phyloP scores from a whole-genome alignment of 1,139 yeast species.

The Hanseniaspora uvarum region DNA sequence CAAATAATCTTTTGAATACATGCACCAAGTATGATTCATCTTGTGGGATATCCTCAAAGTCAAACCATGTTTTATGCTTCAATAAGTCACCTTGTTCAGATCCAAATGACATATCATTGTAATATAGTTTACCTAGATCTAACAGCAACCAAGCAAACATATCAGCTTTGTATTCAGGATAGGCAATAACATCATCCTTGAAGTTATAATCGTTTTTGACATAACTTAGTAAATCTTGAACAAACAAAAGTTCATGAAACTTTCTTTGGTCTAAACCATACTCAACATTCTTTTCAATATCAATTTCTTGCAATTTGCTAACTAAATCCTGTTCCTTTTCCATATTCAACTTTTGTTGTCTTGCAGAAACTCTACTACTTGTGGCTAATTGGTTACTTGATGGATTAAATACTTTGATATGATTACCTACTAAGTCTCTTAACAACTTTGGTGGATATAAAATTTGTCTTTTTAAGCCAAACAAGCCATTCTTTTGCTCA shows the following conservation, averaged over 20 bases:
- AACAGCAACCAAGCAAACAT: constrained; percentile 15
- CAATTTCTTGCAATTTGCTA: neutral
- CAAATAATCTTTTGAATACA: constrained; percentile 41
- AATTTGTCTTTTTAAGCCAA: constrained; percentile 8
- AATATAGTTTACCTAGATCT: constrained; percentile 8
- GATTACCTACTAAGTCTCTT: constrained; percentile 8
- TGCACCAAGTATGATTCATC: constrained; percentile 25
- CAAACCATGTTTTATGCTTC: constrained; percentile 16
- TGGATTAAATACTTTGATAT: constrained; percentile 19
- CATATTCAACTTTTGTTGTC: constrained; percentile 21
- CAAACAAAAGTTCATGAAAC: constrained; percentile 16
- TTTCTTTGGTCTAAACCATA: constrained; percentile 11
- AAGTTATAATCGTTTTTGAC: neutral
- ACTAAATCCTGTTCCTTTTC: constrained; percentile 10
- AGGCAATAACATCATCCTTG: constrained; percentile 3
- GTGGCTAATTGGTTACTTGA: constrained; percentile 26
- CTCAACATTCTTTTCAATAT: constrained; percentile 10
- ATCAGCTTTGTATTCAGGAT: constrained; percentile 15
- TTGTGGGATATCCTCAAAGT: neutral
- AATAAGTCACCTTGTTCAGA: constrained; percentile 5
- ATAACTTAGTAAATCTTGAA: constrained; percentile 13
- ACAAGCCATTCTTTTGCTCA: constrained; percentile 7
- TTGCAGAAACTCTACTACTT: constrained; percentile 26
- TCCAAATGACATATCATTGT: constrained; percentile 10
- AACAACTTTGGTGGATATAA: constrained; percentile 11